These are phyloP conservation scores for Mycena chlorophos DNA, from an alignment of 768 basidiomycete genomes.

Conservation along the genomic window DNA sequence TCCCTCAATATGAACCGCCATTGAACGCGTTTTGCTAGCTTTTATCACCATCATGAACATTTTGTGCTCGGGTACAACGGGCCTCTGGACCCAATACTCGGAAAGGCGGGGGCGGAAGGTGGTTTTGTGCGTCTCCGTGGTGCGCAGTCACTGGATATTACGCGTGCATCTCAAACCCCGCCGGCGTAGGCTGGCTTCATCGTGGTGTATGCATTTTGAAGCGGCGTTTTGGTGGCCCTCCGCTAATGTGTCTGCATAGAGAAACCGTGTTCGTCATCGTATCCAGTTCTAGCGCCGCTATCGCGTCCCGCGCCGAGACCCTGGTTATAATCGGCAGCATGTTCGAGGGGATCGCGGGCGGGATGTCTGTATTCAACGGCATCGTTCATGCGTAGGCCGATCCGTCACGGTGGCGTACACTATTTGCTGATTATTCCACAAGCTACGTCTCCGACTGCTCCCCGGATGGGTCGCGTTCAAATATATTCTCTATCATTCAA, in stretches of 20 bases:
- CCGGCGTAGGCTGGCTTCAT: constrained; percentile 52
- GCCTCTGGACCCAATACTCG: constrained; percentile 83
- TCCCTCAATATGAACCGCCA: background rate
- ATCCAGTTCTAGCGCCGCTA: constrained; percentile 53
- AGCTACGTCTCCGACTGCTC: constrained; percentile 60
- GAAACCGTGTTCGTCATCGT: constrained; percentile 81
- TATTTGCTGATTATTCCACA: constrained; percentile 26
- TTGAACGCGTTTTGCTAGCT: constrained; percentile 32
- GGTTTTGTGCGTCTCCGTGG: constrained; percentile 63
- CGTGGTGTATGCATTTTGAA: constrained; percentile 51
- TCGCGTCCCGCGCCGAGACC: constrained; percentile 58
- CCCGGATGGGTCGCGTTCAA: constrained; percentile 52
- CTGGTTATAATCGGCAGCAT: constrained; percentile 77
- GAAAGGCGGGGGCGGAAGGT: constrained; percentile 76
- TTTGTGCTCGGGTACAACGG: constrained; percentile 79
- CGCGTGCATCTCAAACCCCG: background rate
- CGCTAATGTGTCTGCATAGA: constrained; percentile 41
- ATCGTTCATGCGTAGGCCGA: constrained; percentile 62
- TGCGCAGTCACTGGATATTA: constrained; percentile 21
- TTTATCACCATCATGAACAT: constrained; percentile 77
- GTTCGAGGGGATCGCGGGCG: constrained; percentile 79
- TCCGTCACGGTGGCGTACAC: constrained; percentile 37
- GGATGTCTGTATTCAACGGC: constrained; percentile 62
- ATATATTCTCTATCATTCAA: constrained; percentile 62
- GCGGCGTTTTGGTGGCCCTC: constrained; percentile 3